Base-by-base conservation (phyloP, 176 grass and related monocot genomes). In the Eragrostis curvula region DNA sequence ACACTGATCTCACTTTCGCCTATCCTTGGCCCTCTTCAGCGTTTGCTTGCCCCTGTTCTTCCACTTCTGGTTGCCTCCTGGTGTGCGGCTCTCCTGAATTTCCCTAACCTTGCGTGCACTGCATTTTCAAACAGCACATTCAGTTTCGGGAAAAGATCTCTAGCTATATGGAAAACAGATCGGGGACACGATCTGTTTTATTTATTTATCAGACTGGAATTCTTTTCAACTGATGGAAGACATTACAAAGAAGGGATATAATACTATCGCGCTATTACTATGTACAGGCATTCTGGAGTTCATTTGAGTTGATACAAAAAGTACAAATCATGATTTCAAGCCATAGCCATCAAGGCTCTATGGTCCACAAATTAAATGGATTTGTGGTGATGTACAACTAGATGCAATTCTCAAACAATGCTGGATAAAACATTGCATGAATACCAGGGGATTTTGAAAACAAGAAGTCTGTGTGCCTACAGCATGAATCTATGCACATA, bases 61-160 rank as follows among this genome's bases (percentile, higher is more conserved):
- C 95, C 90, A 97, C 88, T 92, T 97, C 29, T 89, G 81, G 36
- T 87, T 83, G 68, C 92, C 85, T 56, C 92, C 81, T 29, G 92
- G 85, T 0, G 51, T 75, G 47, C 84, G 92, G 5, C 14, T 69
- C 78, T 87, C 86, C 50, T 90, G 80, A 68, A 97, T 97, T 81
- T 97, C 92, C 47, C 62, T 56, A n/a, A 94, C 77, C 88, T 94
- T 97, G 18, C 92, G 86, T 67, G 82, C 94, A 86, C 95, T 97
- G 79, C 48, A 94, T 70, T 94, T 21, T 75, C 21, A 13, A 25
- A 80, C 20, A 47, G 7, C 27, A 60, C 56, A 58, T 59, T 81
- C 44, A 39, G 58, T 85, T 79, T 82, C 18, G 68, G n/a, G 12
- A 61, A 60, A 21, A 30, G 8, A n/a, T n/a, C 25, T 49, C 43